Evolutionary conservation across 2,329 filamentous ascomycete species (phyloP).

Genomic region (Venturia effusa): DNA sequence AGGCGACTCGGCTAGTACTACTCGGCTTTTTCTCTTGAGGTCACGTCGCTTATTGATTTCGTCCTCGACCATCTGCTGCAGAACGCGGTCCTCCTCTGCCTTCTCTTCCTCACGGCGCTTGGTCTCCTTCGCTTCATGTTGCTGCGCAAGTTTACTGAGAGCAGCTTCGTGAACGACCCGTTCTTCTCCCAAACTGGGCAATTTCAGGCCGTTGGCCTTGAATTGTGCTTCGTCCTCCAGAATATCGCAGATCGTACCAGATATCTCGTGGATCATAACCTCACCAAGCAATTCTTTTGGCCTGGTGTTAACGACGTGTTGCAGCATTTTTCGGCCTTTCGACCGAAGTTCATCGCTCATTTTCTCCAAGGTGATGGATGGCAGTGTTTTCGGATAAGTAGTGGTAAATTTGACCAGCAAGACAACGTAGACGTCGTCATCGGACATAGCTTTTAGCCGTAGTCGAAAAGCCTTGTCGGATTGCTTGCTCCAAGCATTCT

Average conservation of each 20-base stretch:
- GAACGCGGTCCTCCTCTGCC: constrained; percentile 58
- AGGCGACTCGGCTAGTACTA: constrained; percentile 16
- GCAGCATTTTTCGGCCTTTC: constrained; percentile 59
- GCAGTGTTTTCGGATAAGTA: constrained; percentile 80
- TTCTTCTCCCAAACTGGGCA: constrained; percentile 84
- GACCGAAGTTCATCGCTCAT: constrained; percentile 54
- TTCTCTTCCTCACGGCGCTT: constrained; percentile 35
- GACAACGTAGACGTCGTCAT: constrained; percentile 59
- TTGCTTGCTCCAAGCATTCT: constrained; percentile 64
- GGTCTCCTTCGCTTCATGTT: constrained; percentile 30
- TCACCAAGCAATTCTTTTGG: constrained; percentile 53
- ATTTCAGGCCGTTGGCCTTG: constrained; percentile 52
- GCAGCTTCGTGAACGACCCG: constrained; percentile 71
- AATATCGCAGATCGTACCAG: constrained; percentile 51
- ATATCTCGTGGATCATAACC: constrained; percentile 55
- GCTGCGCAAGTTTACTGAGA: constrained; percentile 46
- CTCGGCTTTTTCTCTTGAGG: constrained; percentile 49
- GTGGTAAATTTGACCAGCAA: constrained; percentile 75
- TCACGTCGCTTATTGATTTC: constrained; percentile 60
- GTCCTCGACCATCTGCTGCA: constrained; percentile 61
- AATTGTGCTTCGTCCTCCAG: constrained; percentile 52
- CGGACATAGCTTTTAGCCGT: constrained; percentile 60
- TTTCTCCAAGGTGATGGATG: constrained; percentile 55
- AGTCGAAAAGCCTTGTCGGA: constrained; percentile 68
- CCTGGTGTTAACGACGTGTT: constrained; percentile 56